phyloP scores from a whole-genome alignment of 2,329 filamentous ascomycete species.

The Ciborinia camelliae region DNA sequence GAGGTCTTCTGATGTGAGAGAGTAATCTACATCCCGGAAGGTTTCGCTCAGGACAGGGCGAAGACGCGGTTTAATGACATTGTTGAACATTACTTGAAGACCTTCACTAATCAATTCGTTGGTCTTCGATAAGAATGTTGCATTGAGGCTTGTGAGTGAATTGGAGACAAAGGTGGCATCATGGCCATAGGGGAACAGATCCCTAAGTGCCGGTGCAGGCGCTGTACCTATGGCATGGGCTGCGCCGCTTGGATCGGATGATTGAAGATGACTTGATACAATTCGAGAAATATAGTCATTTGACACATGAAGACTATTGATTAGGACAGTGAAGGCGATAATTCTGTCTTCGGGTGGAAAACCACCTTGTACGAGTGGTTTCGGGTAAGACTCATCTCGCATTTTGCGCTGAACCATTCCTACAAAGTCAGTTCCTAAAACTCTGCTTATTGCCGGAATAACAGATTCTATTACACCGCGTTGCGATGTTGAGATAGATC shows the following conservation, averaged over 20 bases:
- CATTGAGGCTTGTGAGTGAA: constrained; percentile 65
- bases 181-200: constrained; percentile 76
- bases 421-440: constrained; percentile 86
- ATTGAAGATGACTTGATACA: constrained; percentile 62
- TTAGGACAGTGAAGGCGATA: constrained; percentile 83
- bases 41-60: constrained; percentile 81
- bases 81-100: constrained; percentile 79
- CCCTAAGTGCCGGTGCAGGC: constrained; percentile 44
- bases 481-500: constrained; percentile 83
- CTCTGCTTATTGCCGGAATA: constrained; percentile 71
- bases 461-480: constrained; percentile 73
- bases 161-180: constrained; percentile 68
- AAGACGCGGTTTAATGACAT: constrained; percentile 80
- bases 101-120: constrained; percentile 80
- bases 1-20: constrained; percentile 60
- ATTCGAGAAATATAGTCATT: constrained; percentile 90
- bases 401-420: constrained; percentile 98
- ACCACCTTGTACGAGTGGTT: constrained; percentile 70
- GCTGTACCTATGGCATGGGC: constrained; percentile 8
- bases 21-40: constrained; percentile 90
- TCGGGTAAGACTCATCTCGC: constrained; percentile 92
- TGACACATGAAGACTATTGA: constrained; percentile 92
- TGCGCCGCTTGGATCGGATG: constrained; percentile 33
- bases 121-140: constrained; percentile 72
- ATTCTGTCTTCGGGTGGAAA: constrained; percentile 86